Percentiles rank a stretch among this genome's conserved stretches.
Conservation (phyloP, 2,329 filamentous ascomycete genomes). For the Akanthomyces muscarius region DNA sequence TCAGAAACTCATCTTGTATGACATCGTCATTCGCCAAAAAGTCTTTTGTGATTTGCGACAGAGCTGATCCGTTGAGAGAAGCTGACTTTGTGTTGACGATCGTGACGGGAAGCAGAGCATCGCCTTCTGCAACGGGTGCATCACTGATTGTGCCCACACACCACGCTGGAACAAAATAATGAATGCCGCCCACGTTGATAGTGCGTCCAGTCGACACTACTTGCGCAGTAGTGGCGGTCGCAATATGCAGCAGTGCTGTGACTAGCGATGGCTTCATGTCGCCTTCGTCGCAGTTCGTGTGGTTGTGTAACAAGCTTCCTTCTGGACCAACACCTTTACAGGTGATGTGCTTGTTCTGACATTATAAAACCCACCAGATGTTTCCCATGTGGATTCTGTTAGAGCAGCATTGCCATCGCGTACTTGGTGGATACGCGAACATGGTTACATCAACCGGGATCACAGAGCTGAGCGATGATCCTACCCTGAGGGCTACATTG, state of each 20-base stretch:
- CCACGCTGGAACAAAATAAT: slow-evolving; percentile 19
- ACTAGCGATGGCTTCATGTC: not conserved
- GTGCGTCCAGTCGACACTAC: slow-evolving; percentile 17
- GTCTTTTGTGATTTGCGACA: not conserved
- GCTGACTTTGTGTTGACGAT: not conserved
- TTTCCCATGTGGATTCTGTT: not conserved
- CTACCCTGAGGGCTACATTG: not conserved
- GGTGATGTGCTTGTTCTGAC: too few species aligned
- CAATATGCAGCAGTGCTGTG: not conserved
- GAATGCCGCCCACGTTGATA: slow-evolving; percentile 11
- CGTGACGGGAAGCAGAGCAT: slow-evolving; percentile 4
- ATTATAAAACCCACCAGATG: too few species aligned
- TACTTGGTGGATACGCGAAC: not conserved
- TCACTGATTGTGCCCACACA: slow-evolving; percentile 10
- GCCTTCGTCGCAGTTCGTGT: not conserved
- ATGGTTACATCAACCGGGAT: not conserved
- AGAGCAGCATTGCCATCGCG: not conserved
- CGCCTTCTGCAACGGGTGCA: not conserved
- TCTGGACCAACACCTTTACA: not conserved
- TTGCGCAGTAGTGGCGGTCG: not conserved
- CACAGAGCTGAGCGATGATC: not conserved
- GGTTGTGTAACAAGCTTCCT: not conserved
- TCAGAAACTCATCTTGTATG: slow-evolving; percentile 18
- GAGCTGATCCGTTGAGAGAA: not conserved
- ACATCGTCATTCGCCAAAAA: slow-evolving; percentile 18